phyloP scores from a whole-genome alignment of 305 asterid genomes.

The Solanum hybrid region DNA sequence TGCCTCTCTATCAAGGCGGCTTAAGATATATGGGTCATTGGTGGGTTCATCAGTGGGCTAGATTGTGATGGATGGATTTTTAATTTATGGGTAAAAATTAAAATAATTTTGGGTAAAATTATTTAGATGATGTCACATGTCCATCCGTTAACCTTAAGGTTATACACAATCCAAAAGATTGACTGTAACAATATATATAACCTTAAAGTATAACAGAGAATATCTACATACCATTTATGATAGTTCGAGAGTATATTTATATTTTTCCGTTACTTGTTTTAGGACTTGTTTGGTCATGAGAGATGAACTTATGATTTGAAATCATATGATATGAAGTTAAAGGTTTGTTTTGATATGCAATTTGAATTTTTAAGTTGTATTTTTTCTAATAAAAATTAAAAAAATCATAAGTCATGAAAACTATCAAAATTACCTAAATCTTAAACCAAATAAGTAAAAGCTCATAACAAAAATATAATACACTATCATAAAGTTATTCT shows the following conservation, averaged over 20 bases:
- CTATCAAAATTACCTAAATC: neutral
- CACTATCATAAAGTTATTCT: neutral
- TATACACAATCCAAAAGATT: neutral
- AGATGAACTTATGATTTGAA: too few relatives aligned
- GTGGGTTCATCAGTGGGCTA: neutral
- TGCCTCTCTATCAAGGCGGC: neutral
- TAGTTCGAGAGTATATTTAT: neutral
- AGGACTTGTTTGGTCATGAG: neutral
- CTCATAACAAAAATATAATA: too few relatives aligned
- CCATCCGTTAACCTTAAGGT: neutral
- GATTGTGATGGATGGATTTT: neutral
- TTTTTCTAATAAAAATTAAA: neutral
- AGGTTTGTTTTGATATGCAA: neutral
- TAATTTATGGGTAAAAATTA: too few relatives aligned
- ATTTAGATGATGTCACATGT: neutral
- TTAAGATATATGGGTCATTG: neutral
- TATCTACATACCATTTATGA: too few relatives aligned
- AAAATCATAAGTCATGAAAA: too few relatives aligned
- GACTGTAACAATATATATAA: too few relatives aligned
- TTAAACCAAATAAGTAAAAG: neutral
- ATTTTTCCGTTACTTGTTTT: neutral
- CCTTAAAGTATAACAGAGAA: neutral
- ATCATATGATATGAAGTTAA: neutral
- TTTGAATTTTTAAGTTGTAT: neutral
- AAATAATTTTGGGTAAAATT: too few relatives aligned